Evolutionary conservation across 768 basidiomycete species (phyloP).

Genomic region (Chiua virens): DNA sequence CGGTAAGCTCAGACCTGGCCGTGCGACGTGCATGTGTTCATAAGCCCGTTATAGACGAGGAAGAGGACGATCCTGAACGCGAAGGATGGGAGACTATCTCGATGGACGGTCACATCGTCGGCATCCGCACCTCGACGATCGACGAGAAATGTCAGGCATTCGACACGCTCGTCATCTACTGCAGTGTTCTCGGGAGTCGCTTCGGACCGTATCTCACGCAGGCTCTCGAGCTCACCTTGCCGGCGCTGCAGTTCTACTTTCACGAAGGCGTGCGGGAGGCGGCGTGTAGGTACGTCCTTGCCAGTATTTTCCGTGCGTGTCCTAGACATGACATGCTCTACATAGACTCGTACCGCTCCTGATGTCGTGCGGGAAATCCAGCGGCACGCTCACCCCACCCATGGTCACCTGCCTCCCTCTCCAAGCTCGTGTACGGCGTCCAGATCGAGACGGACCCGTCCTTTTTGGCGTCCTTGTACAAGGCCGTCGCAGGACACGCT

Average conservation of each 20-base stretch:
- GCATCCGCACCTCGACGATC: conserved; percentile 76
- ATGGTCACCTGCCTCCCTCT: conserved; percentile 71
- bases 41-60: conserved; percentile 40
- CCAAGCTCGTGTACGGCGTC: conserved; percentile 62
- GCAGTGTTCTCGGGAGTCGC: conserved; percentile 59
- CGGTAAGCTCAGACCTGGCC: conserved; percentile 37
- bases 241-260: conserved; percentile 72
- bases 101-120: conserved; percentile 75
- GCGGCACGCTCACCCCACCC: conserved; percentile 59
- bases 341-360: conserved; percentile 71
- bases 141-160: conserved; percentile 90
- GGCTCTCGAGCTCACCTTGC: conserved; percentile 69
- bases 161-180: conserved; percentile 82
- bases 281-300: conserved; percentile 56
- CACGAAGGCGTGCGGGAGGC: conserved; percentile 86
- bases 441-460: conserved; percentile 70
- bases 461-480: conserved; percentile 76
- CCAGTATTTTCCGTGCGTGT: not conserved
- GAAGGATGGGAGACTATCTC: conserved; percentile 80
- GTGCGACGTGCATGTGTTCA: not conserved
- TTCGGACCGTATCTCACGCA: conserved; percentile 76
- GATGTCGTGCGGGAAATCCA: conserved; percentile 63
- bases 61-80: conserved; percentile 53
- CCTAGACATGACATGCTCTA: not conserved
- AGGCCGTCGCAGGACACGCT: conserved; percentile 64